These are phyloP conservation scores for Colletotrichum liriopes DNA, from an alignment of 2,329 filamentous ascomycete species.

Conservation along the genomic window DNA sequence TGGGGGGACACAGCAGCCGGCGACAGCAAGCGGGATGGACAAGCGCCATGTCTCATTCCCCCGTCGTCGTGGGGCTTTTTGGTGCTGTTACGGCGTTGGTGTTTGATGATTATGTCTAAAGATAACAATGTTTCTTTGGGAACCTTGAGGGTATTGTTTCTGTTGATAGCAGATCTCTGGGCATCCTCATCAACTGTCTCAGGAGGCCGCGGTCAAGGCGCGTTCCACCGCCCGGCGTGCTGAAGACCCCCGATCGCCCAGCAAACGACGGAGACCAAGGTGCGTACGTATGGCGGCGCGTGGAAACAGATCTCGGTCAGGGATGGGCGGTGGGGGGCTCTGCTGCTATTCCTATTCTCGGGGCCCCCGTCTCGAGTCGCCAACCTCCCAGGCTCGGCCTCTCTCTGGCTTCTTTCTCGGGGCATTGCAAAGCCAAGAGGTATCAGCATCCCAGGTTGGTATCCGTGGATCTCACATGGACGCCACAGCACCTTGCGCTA, in stretches of 20 bases:
- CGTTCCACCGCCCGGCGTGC: conserved; percentile 14
- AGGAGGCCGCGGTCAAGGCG: conserved; percentile 36
- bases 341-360: conserved; percentile 33
- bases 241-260: background rate
- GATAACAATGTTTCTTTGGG: conserved; percentile 26
- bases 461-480: conserved; percentile 34
- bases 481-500: conserved; percentile 12
- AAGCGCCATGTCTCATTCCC: conserved; percentile 23
- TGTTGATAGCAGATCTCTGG: conserved; percentile 38
- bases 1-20: background rate
- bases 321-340: conserved; percentile 24
- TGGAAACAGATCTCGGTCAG: conserved; percentile 35
- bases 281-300: background rate
- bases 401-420: conserved; percentile 17
- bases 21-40: conserved; percentile 2
- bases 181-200: conserved; percentile 36
- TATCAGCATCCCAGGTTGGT: conserved; percentile 37
- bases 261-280: conserved; percentile 13
- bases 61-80: conserved; percentile 2
- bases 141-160: conserved; percentile 17
- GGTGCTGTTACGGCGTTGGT: background rate
- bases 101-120: conserved; percentile 14
- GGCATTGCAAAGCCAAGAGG: conserved; percentile 40
- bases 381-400: background rate
- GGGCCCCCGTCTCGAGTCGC: background rate